A percentile compares a stretch with the other conserved stretches of the same genome.
Evolutionary conservation across 108 stramenopile genomes (phyloP).

Genomic region (Cylindrotheca fusiformis): DNA sequence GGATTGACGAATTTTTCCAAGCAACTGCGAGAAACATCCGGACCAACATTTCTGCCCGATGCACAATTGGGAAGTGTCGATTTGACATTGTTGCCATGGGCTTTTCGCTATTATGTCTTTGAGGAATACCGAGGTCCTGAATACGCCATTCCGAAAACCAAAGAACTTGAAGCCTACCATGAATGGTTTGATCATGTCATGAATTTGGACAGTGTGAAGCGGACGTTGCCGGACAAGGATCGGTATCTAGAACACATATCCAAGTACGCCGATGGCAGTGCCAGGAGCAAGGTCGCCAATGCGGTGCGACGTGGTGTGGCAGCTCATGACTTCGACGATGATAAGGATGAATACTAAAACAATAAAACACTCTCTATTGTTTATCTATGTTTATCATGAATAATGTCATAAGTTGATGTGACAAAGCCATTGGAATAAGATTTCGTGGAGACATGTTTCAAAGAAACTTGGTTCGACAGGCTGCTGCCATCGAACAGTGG

Average conservation of each 20-base stretch:
- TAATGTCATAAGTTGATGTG: constrained; percentile 3
- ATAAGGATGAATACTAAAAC: constrained; percentile 59
- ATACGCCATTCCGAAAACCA: constrained; percentile 47
- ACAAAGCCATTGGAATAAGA: constrained; percentile 34
- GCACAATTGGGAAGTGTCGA: constrained; percentile 64
- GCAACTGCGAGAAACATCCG: constrained; percentile 54
- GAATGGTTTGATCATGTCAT: constrained; percentile 79
- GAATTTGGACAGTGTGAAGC: constrained; percentile 55
- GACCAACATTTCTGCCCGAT: constrained; percentile 53
- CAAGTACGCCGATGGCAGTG: constrained; percentile 82
- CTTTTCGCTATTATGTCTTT: constrained; percentile 76
- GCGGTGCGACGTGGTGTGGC: constrained; percentile 81
- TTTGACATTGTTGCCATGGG: constrained; percentile 76
- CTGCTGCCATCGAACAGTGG: constrained; percentile 26
- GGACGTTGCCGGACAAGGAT: constrained; percentile 82
- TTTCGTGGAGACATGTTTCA: constrained; percentile 30
- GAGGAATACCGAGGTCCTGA: constrained; percentile 78
- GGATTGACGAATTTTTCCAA: constrained; percentile 60
- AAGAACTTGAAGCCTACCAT: constrained; percentile 57
- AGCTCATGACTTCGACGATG: constrained; percentile 84
- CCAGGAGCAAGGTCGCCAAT: constrained; percentile 82
- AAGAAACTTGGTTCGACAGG: neutral
- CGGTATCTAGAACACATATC: constrained; percentile 78
- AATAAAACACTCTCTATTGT: neutral
- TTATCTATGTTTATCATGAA: no score